These are phyloP conservation scores for Kwoniella bestiolae DNA, from an alignment of 768 basidiomycete species.

Conservation along the genomic window DNA sequence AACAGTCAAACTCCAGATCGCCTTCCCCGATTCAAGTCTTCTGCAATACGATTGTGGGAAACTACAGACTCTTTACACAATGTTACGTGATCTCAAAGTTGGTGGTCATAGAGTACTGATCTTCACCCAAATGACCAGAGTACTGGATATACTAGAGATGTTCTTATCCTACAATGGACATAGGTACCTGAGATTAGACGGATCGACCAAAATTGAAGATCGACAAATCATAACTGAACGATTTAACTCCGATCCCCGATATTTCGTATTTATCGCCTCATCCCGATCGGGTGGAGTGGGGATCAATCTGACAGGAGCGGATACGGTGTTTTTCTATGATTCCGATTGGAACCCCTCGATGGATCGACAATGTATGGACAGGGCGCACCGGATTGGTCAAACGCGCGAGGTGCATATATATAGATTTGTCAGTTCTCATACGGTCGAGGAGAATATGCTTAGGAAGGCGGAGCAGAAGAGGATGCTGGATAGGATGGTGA, in stretches of 20 bases:
- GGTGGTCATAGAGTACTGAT: constrained; percentile 89
- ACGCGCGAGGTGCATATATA: constrained; percentile 80
- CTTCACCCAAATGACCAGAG: constrained; percentile 95
- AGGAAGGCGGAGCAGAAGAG: constrained; percentile 98
- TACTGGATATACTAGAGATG: constrained; percentile 90
- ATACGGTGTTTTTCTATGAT: constrained; percentile 61
- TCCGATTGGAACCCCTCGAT: constrained; percentile 61
- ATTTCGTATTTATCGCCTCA: constrained; percentile 60
- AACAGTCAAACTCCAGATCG: constrained; percentile 84
- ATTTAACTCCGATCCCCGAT: constrained; percentile 60
- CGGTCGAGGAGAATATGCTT: constrained; percentile 95
- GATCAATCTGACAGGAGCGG: constrained; percentile 71
- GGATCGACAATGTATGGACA: constrained; percentile 61
- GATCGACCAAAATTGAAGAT: constrained; percentile 93
- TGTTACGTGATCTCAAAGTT: constrained; percentile 80
- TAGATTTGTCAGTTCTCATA: constrained; percentile 72
- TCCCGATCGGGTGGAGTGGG: constrained; percentile 69
- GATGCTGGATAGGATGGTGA: constrained; percentile 84
- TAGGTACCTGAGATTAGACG: constrained; percentile 90
- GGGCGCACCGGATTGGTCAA: constrained; percentile 59
- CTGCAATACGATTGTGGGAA: constrained; percentile 97
- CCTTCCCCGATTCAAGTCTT: constrained; percentile 85
- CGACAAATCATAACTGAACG: constrained; percentile 62
- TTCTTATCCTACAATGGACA: constrained; percentile 92
- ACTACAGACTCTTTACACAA: constrained; percentile 76